These are phyloP conservation scores for Penicillium odoratum DNA, from an alignment of 495 filamentous ascomycete species.

Conservation along the genomic window DNA sequence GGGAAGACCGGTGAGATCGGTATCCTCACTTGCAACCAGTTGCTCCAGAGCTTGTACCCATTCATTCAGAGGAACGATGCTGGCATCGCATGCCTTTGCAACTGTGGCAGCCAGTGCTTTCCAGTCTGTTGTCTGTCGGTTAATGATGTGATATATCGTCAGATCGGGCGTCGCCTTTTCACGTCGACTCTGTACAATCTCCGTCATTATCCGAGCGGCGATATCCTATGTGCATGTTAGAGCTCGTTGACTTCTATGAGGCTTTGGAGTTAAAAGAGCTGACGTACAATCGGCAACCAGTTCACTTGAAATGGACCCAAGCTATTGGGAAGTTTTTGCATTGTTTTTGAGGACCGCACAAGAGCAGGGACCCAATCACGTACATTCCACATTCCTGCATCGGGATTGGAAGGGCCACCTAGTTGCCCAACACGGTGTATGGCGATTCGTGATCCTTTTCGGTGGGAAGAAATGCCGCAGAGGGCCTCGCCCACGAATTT, in stretches of 20 bases:
- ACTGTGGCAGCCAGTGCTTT: not conserved
- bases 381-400: slow-evolving; percentile 22
- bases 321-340: slow-evolving; percentile 10
- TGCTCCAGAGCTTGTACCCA: not conserved
- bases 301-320: slow-evolving; percentile 3
- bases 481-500: not conserved
- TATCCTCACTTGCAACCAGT: too few species aligned
- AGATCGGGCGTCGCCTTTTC: not conserved
- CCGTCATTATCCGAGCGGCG: not conserved
- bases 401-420: slow-evolving; percentile 35
- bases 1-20: not conserved
- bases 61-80: not conserved
- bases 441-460: not conserved
- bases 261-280: not conserved
- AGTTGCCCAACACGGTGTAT: slow-evolving; percentile 56
- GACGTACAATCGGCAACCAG: slow-evolving; percentile 10
- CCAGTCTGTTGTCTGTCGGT: not conserved
- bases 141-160: not conserved
- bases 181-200: not conserved
- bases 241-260: too few species aligned
- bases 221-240: not conserved
- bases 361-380: slow-evolving; percentile 23
- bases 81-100: not conserved
- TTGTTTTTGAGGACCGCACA: slow-evolving; percentile 13
- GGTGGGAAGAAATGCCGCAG: not conserved